Evolutionary conservation across 108 stramenopile species (phyloP), one percentile per base, ranked within the genome.

Genomic region (Pseudonitzschia multistriata): DNA sequence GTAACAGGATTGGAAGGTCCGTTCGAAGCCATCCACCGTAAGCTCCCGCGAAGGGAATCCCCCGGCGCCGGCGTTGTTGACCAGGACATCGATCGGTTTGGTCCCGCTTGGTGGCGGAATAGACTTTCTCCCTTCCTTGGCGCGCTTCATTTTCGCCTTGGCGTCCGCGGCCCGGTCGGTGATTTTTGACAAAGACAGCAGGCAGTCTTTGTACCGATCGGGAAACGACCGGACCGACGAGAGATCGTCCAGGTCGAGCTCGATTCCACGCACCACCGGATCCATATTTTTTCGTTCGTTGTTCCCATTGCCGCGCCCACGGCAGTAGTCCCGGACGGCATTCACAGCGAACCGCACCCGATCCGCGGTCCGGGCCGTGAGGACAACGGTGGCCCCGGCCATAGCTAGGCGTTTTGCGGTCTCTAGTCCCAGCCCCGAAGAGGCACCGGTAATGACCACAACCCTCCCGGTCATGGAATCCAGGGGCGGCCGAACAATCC

Each of bases 341-440:
- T 45, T 25, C 5, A 45, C 40, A 21, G 45, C 63, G 22, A 5
- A 2, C 25, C 89, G 88, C 33, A 73, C 90, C 73, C 90, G 91
- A 36, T 93, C 94, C 33, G 88, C 84, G 50, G 96, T 91, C 28
- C 97, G 88, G 24, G 76, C 79, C 11, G 96, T 96, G 86, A 94
- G 90, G 80, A 98, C 84, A 47, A 98, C 95, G 78, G 91, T 95
- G 45, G 88, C 72, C 15, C 97, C 97, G 49, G 88, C 81, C 68
- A 91, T 92, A 68, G 90, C 78, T 15, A 98, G 83, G 25, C 74
- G 72, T 24, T 81, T 87, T 66, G 95, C 93, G 36, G 79, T 80
- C 36, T 88, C 84, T 54, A 94, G 80, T 8, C 97, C 97, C 25
- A 97, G 83, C 48, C 97, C 97, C 36, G 92, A 90, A 10, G 93